Evolutionary conservation across 2,329 filamentous ascomycete species (phyloP).

Genomic region (Claviceps quebecensis): DNA sequence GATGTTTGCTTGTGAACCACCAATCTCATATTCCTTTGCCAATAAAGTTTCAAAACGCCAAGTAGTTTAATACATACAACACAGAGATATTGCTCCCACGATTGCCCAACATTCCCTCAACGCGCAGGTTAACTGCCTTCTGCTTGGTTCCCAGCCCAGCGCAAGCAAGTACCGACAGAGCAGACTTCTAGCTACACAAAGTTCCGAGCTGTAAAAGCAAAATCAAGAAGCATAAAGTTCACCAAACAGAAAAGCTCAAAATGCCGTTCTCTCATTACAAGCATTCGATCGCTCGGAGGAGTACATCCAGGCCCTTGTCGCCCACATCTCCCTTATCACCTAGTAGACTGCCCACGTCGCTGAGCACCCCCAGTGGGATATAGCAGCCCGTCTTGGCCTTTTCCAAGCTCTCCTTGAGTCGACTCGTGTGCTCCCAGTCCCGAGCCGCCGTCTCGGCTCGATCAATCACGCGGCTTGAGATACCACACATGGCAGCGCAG

Average conservation of each 20-base stretch:
- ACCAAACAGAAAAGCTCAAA: too few species aligned
- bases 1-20: too few species aligned
- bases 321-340: slow-evolving; percentile 39
- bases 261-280: slow-evolving; percentile 23
- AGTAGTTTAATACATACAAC: not conserved
- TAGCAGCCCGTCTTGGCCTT: slow-evolving; percentile 66
- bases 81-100: not conserved
- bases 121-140: too few species aligned
- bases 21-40: too few species aligned
- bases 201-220: not conserved
- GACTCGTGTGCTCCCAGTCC: slow-evolving; percentile 90
- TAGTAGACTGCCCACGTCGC: slow-evolving; percentile 70
- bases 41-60: not conserved
- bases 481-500: slow-evolving; percentile 96
- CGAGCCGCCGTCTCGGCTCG: slow-evolving; percentile 75
- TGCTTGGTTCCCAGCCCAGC: not conserved
- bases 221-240: not conserved
- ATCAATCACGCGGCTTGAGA: slow-evolving; percentile 68
- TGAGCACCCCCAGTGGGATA: slow-evolving; percentile 73
- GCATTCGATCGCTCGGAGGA: slow-evolving; percentile 45
- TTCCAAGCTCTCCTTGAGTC: slow-evolving; percentile 78
- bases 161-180: not conserved
- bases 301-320: slow-evolving; percentile 41
- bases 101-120: not conserved
- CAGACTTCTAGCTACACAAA: too few species aligned